These are phyloP conservation scores for Solanum bulbocastanum DNA, from an alignment of 257 asterid genomes.

Conservation along the genomic window DNA sequence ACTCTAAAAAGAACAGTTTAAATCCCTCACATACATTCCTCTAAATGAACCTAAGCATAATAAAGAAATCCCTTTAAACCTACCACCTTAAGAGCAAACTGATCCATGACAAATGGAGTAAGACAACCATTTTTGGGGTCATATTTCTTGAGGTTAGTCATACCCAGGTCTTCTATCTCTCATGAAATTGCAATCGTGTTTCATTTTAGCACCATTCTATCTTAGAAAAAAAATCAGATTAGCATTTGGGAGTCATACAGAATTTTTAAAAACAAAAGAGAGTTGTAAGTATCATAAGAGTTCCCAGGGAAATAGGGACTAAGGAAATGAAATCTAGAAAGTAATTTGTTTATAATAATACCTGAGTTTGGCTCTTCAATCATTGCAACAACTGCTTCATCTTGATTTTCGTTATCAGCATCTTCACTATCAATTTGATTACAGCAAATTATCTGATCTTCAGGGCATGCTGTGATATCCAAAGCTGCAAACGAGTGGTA, in stretches of 20 bases:
- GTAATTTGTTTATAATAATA: not conserved
- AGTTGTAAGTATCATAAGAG: not conserved
- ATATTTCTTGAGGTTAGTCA: not conserved
- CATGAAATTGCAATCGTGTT: not conserved
- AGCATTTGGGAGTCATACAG: not conserved
- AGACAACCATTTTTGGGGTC: not conserved
- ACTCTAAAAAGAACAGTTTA: not conserved
- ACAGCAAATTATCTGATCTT: not conserved
- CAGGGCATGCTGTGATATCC: conserved; percentile 1
- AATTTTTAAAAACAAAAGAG: not conserved
- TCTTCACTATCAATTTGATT: conserved; percentile 7
- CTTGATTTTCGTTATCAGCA: conserved; percentile 7
- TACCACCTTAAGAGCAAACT: not conserved
- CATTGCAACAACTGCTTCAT: conserved; percentile 9
- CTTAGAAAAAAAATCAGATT: not conserved
- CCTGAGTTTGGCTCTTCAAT: conserved; percentile 9
- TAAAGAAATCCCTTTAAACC: not conserved
- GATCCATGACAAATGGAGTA: not conserved
- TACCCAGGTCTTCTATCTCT: not conserved
- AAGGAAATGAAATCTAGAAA: not conserved
- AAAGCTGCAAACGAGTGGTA: conserved; percentile 10
- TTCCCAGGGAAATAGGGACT: not conserved
- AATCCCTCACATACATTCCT: not conserved
- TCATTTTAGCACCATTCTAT: not conserved
- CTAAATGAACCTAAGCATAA: not conserved